Evolutionary conservation across 2,329 filamentous ascomycete genomes (phyloP).

Genomic region (Colletotrichum cereale): DNA sequence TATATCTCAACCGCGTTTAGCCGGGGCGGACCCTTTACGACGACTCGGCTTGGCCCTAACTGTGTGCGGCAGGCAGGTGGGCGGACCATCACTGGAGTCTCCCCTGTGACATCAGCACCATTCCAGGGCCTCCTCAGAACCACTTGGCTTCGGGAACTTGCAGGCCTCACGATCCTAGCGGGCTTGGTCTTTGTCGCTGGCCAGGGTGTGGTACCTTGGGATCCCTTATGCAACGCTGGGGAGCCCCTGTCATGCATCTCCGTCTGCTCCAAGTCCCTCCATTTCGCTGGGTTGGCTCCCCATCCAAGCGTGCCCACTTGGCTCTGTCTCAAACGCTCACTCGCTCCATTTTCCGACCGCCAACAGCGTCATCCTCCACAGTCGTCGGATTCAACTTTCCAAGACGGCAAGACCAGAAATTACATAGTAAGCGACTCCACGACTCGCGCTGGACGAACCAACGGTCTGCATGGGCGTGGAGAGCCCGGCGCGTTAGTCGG

Average conservation of each 20-base stretch:
- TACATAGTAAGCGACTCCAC: conserved; percentile 35
- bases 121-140: conserved; percentile 23
- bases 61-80: conserved; percentile 28
- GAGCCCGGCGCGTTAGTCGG: conserved; percentile 31
- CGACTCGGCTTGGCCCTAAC: conserved; percentile 23
- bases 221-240: conserved; percentile 13
- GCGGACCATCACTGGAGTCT: conserved; percentile 30
- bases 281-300: conserved; percentile 24
- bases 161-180: conserved; percentile 36
- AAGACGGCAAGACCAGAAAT: conserved; percentile 39
- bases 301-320: conserved; percentile 22
- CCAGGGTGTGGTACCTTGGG: conserved; percentile 24
- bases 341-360: conserved; percentile 31
- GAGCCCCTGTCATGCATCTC: conserved; percentile 18
- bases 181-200: conserved; percentile 35
- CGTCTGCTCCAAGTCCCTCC: conserved; percentile 33
- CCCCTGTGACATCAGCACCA: conserved; percentile 36
- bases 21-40: conserved; percentile 35
- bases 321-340: conserved; percentile 24
- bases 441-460: conserved; percentile 29
- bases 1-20: conserved; percentile 20
- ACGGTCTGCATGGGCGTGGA: conserved; percentile 28
- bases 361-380: conserved; percentile 28
- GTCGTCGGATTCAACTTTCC: conserved; percentile 31
- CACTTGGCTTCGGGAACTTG: conserved; percentile 31